Percentiles rank a stretch among this genome's conserved stretches.
These are phyloP conservation scores for Pseudocercospora fuligena DNA, from an alignment of 2,329 filamentous ascomycete species.

Conservation along the genomic window DNA sequence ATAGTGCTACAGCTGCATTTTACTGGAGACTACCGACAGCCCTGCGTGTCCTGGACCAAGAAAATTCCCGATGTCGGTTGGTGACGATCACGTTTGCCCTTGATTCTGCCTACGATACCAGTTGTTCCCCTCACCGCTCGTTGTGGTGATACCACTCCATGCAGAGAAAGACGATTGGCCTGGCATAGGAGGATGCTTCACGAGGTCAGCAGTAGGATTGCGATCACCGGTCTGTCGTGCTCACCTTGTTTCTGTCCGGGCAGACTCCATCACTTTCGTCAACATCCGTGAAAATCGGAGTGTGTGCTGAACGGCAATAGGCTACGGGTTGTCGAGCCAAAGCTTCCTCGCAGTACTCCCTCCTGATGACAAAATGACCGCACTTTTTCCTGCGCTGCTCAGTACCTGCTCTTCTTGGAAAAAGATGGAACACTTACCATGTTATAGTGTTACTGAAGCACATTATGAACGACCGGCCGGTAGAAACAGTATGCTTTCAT, in stretches of 20 bases:
- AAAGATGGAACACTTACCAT: slow-evolving; percentile 6
- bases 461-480: slow-evolving; percentile 12
- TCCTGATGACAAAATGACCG: slow-evolving; percentile 26
- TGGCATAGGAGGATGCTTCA: slow-evolving; percentile 23
- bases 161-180: slow-evolving; percentile 20
- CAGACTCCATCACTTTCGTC: slow-evolving; percentile 23
- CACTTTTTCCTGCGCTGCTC: slow-evolving; percentile 18
- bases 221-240: neutral
- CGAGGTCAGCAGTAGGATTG: neutral
- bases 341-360: slow-evolving; percentile 26
- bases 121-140: slow-evolving; percentile 24
- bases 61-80: neutral
- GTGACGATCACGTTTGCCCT: slow-evolving; percentile 21
- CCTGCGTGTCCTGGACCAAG: neutral
- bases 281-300: slow-evolving; percentile 26
- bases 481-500: neutral
- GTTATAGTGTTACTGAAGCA: slow-evolving; percentile 30
- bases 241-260: slow-evolving; percentile 27
- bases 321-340: slow-evolving; percentile 15
- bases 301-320: slow-evolving; percentile 23
- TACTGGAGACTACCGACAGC: neutral
- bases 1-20: neutral
- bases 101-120: slow-evolving; percentile 29
- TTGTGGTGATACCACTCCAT: slow-evolving; percentile 22
- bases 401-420: neutral